Conservation (phyloP, 495 filamentous ascomycete genomes). For the Penicillium waksmanii region DNA sequence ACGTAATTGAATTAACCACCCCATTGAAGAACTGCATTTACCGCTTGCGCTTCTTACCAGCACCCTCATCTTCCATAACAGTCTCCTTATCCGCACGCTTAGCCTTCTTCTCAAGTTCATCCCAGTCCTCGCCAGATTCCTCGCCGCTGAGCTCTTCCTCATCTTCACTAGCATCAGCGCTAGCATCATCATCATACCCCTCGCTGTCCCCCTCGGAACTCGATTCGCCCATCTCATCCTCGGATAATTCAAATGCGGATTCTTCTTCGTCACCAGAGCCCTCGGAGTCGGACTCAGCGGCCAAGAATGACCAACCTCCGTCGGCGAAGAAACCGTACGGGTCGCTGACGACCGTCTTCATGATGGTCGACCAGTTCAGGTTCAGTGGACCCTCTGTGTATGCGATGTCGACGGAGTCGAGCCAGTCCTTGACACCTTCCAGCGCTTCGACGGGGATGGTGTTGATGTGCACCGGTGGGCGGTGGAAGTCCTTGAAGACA, state of each 20-base stretch:
- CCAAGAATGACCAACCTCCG: slow-evolving; percentile 94
- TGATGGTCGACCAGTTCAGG: slow-evolving; percentile 97
- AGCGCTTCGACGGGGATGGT: slow-evolving; percentile 96
- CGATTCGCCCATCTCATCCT: slow-evolving; percentile 82
- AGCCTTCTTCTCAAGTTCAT: slow-evolving; percentile 88
- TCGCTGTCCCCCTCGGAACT: slow-evolving; percentile 87
- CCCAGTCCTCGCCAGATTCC: slow-evolving; percentile 88
- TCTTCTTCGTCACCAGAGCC: slow-evolving; percentile 84
- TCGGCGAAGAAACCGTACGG: slow-evolving; percentile 94
- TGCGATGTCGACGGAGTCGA: slow-evolving; percentile 91
- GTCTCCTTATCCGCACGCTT: slow-evolving; percentile 83
- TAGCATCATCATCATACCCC: slow-evolving; percentile 91
- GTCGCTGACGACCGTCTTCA: slow-evolving; percentile 96
- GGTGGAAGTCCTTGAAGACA: slow-evolving; percentile 94
- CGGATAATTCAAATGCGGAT: slow-evolving; percentile 85
- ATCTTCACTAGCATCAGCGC: slow-evolving; percentile 69
- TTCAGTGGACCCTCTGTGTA: slow-evolving; percentile 96
- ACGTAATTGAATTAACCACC: too few relatives aligned
- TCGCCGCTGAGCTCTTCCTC: slow-evolving; percentile 69
- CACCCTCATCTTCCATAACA: slow-evolving; percentile 71
- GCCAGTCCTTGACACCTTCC: slow-evolving; percentile 96
- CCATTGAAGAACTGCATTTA: slow-evolving; percentile 17
- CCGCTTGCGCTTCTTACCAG: slow-evolving; percentile 60
- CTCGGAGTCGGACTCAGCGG: slow-evolving; percentile 85
- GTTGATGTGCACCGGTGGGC: slow-evolving; percentile 89